A percentile compares a stretch with the other conserved stretches of the same genome.
Conservation (phyloP, 1,284 basidiomycete species). For the Irpex sp. region DNA sequence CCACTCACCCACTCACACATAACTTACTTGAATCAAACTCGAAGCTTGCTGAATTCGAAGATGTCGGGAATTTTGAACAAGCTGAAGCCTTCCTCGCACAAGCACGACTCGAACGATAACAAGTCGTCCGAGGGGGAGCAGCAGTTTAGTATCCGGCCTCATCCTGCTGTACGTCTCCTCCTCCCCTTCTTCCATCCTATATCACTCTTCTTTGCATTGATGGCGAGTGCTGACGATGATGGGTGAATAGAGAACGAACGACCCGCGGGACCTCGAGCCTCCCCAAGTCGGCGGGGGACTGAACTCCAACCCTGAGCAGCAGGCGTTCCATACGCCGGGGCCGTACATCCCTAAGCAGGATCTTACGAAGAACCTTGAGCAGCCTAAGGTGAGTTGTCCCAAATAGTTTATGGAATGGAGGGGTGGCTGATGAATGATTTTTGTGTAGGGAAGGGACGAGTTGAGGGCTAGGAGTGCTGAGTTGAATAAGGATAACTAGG, state of each 20-base stretch:
- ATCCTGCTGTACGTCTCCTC: constrained; percentile 41
- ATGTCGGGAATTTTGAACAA: constrained; percentile 8
- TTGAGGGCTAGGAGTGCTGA: constrained; percentile 25
- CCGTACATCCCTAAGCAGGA: constrained; percentile 33
- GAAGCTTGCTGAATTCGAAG: too few relatives aligned
- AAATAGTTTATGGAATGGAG: too few relatives aligned
- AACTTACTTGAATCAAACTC: background rate
- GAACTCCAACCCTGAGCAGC: constrained; percentile 28
- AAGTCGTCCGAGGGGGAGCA: constrained; percentile 15
- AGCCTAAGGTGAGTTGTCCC: constrained; percentile 22
- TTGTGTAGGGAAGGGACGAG: constrained; percentile 27
- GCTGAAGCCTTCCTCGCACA: constrained; percentile 9
- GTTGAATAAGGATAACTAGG: constrained; percentile 21
- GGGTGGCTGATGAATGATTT: background rate
- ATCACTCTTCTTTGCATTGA: background rate
- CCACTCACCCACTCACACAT: background rate
- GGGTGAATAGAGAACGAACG: constrained; percentile 42
- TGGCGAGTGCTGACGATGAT: background rate
- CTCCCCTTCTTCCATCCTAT: background rate
- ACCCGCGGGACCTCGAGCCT: constrained; percentile 43
- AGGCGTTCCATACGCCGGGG: constrained; percentile 34
- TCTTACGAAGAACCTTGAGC: constrained; percentile 16
- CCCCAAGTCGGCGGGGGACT: constrained; percentile 36
- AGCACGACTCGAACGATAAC: constrained; percentile 4
- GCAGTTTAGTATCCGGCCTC: constrained; percentile 43